Conservation (phyloP, 352 stramenopile species). For the Vaucheria bursata region DNA sequence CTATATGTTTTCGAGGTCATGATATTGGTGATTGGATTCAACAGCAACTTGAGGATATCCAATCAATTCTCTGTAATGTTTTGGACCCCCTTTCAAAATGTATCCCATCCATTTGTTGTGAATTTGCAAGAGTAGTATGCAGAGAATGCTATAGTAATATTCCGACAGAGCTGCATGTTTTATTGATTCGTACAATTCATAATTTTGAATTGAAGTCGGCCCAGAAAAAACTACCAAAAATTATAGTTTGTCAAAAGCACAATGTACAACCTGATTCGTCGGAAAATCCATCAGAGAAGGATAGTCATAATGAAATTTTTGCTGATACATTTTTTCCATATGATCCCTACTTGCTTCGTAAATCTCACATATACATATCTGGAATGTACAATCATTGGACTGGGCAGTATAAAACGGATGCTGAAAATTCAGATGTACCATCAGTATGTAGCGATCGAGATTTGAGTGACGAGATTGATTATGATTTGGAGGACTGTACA, state of each 20-base stretch:
- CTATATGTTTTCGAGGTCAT: slow-evolving; percentile 89
- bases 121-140: slow-evolving; percentile 41
- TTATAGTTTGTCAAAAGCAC: background rate
- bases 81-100: slow-evolving; percentile 27
- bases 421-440: background rate
- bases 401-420: background rate
- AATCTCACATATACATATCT: slow-evolving; percentile 81
- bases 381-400: slow-evolving; percentile 30
- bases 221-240: background rate
- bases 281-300: slow-evolving; percentile 10
- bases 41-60: background rate
- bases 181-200: background rate
- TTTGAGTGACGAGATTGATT: background rate
- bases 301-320: slow-evolving; percentile 58
- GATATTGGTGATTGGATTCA: slow-evolving; percentile 53
- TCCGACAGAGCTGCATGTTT: background rate
- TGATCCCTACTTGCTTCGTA: slow-evolving; percentile 86
- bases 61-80: too few species aligned
- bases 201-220: background rate
- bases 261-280: background rate
- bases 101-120: slow-evolving; percentile 38
- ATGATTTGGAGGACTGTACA: background rate
- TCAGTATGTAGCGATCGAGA: background rate
- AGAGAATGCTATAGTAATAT: background rate
- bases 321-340: slow-evolving; percentile 91